Conservation (phyloP, 73 alveolate species). For the Symbiodinium natans region DNA sequence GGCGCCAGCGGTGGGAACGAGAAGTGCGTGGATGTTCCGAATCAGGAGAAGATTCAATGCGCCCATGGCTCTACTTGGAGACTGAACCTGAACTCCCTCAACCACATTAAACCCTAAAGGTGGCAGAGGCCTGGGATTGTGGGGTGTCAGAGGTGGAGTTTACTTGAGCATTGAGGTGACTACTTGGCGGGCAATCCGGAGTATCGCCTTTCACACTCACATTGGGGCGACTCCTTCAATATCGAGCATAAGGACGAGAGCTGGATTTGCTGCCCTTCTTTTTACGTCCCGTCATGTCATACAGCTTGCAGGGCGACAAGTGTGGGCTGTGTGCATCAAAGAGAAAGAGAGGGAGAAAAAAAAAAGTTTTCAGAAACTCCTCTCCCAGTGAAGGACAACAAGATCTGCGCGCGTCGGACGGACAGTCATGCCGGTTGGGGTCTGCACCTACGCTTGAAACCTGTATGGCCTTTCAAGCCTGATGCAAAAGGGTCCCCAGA, state of each 20-base stretch:
- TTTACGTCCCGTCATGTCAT: too few relatives aligned
- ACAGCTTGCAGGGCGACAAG: too few relatives aligned
- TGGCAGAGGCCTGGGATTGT: too few relatives aligned
- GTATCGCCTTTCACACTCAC: not conserved
- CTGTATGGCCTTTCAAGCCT: too few relatives aligned
- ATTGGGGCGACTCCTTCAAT: not conserved
- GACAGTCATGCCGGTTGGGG: not conserved
- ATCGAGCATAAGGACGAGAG: not conserved
- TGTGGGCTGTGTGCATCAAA: not conserved
- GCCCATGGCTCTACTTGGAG: not conserved
- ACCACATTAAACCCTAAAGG: too few relatives aligned
- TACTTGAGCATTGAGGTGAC: not conserved
- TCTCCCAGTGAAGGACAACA: not conserved
- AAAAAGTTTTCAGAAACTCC: too few relatives aligned
- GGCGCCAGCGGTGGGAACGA: not conserved
- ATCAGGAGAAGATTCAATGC: not conserved
- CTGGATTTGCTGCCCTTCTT: not conserved
- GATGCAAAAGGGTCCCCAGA: too few relatives aligned
- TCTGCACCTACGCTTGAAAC: too few relatives aligned
- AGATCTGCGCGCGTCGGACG: not conserved
- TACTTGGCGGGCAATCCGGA: not conserved
- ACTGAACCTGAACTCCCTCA: not conserved
- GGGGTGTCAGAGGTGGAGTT: too few relatives aligned
- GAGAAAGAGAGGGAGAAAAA: not conserved
- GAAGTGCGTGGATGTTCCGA: not conserved